phyloP scores from a whole-genome alignment of 2,329 filamentous ascomycete species.

The Epichloe gansuensis region DNA sequence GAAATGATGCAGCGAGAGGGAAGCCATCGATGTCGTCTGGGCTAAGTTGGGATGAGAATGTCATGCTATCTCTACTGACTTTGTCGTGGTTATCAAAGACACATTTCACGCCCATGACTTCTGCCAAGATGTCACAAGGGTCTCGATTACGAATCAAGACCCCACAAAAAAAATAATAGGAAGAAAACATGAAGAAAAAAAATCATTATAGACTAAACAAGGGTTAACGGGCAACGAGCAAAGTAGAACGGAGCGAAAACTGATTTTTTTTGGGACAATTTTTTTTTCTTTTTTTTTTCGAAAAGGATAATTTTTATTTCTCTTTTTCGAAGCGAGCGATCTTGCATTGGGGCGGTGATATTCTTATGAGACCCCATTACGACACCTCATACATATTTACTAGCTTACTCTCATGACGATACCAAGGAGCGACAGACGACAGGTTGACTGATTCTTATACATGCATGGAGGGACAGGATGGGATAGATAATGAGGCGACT shows the following conservation, averaged over 20 bases:
- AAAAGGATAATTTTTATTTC: neutral
- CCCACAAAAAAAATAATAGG: neutral
- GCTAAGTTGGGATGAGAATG: neutral
- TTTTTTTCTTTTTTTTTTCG: neutral
- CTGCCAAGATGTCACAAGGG: too few relatives aligned
- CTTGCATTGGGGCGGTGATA: slow-evolving; percentile 5
- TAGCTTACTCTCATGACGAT: slow-evolving; percentile 1
- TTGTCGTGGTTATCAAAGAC: neutral
- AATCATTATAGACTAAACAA: neutral
- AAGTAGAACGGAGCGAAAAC: neutral
- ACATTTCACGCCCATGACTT: neutral
- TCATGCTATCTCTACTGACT: neutral
- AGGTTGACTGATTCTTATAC: neutral
- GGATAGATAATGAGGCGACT: neutral
- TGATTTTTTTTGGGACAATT: neutral
- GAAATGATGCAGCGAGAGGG: slow-evolving; percentile 32
- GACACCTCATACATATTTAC: neutral
- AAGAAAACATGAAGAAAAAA: neutral
- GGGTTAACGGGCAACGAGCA: neutral
- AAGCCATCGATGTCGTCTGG: slow-evolving; percentile 28
- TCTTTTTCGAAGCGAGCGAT: slow-evolving; percentile 3
- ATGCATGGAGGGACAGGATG: neutral
- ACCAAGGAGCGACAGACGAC: neutral
- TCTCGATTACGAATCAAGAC: neutral
- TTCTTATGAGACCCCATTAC: neutral